Evolutionary conservation across 2,329 filamentous ascomycete genomes (phyloP), one percentile per base, ranked within the genome.

Genomic region (Penicillium glabrum): DNA sequence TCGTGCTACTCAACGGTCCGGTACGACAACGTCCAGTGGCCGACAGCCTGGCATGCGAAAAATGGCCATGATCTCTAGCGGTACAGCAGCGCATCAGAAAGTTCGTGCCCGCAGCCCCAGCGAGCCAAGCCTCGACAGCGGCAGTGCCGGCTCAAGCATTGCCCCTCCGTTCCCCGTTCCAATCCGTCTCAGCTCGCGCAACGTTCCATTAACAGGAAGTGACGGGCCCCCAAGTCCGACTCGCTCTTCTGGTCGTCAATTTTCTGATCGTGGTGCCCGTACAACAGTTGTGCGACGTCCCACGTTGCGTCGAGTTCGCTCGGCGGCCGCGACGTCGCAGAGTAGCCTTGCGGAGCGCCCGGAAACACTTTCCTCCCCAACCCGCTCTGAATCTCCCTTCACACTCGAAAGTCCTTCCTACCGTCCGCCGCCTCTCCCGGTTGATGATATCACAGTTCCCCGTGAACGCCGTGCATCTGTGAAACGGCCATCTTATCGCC

Each of bases 121-220:
- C 47, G 74, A 75, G 26, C 77, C 78, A 11, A 77, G 74, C 54
- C 69, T 78, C 21, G 74, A 78, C 31, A 75, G 72, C 53, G 70
- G 71, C 44, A 75, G 69, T 56, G 64, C 65, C 51, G 67, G 67
- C 26, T 72, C 72, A n/a, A 72, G 68, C 33, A 68, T 70, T 50
- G 65, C 69, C 51, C 93, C 95, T 27, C 95, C 95, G 0, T 97
- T 96, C 78, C 93, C 95, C 0, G 96, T 99, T 7, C 95, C 95
- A 0, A 88, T 88, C 3, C 83, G 95, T 55, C 90, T 91, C 29
- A 98, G 93, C 74, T 99, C 93, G 6, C 86, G 92, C 58, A 87
- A 89, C 67, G 83, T 88, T 23, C 84, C 86, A 0, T 75, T 86
- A 58, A 88, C 83, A 63, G 79, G 83, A 50, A 92, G 89, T 70